Evolutionary conservation across 495 filamentous ascomycete species (phyloP), one percentile per base, ranked within the genome.

Genomic region (Neurospora hispaniola): DNA sequence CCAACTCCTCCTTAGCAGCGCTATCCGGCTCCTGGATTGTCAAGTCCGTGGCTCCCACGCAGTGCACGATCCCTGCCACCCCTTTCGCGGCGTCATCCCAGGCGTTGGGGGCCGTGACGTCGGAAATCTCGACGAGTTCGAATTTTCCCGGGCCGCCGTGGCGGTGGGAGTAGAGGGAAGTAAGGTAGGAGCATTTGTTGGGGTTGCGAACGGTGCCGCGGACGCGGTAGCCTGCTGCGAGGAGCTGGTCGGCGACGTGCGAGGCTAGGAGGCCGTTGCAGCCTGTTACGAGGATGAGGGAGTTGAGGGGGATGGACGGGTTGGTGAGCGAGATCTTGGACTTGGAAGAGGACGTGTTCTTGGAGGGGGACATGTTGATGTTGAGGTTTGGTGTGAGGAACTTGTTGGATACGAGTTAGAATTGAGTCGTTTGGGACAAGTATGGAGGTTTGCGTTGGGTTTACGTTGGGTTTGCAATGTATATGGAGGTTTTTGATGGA

Each of bases 221-320:
- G 23, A 90, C 86, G 18, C 74, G 75, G 73, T 86, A 89, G 42
- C 86, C 86, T 2, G 83, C 78, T 18, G 77, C 71, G 5, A 90
- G 81, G 9, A 89, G 76, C 27, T 85, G 75, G 75, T 88, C 80
- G 69, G 82, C 81, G 18, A 86, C 76, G 72, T 90, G 85, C n/a
- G 83, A 85, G 27, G 78, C 88, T 72, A 90, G 85, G 74, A 82
- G 87, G 69, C 88, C 88, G 75, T 86, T 89, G 27, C 79, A 84
- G 20, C 87, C 87, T 3, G 87, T 90, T 41, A 91, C 84, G 27
- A 89, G 81, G 74, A 85, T 73, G n/a, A 76, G 73, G 39, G 78
- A 75, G 74, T 70, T 14, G n/a, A 43, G 40, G 3, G 79, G 75
- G 70, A 82, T 73, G 59, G 48, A 40, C 71, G 76, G 71, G 74